phyloP scores from a whole-genome alignment of 306 rosid species.

The Trifolium fragiferum region DNA sequence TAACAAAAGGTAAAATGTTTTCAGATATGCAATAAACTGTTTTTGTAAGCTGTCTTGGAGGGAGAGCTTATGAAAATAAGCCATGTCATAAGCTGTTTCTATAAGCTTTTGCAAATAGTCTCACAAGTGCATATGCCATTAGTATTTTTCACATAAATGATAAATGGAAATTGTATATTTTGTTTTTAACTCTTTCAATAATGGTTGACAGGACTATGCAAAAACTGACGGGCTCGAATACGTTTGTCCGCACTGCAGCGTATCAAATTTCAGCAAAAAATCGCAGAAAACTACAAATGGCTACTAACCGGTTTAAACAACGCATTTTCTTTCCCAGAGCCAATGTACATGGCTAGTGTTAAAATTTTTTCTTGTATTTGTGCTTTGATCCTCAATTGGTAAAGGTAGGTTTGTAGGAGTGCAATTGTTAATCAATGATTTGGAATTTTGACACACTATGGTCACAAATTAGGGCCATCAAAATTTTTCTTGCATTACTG shows the following conservation, averaged over 20 bases:
- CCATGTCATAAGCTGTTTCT: not conserved
- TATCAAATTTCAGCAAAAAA: constrained; percentile 81
- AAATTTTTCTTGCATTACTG: constrained; percentile 19
- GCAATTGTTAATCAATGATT: constrained; percentile 33
- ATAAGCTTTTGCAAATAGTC: not conserved
- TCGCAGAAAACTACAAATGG: constrained; percentile 81
- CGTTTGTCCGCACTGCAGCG: constrained; percentile 91
- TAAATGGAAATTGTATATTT: not conserved
- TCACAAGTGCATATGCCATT: not conserved
- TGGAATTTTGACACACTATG: constrained; percentile 30
- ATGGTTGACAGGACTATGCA: constrained; percentile 82
- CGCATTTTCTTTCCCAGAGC: constrained; percentile 5
- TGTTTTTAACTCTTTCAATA: not conserved
- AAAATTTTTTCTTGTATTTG: constrained; percentile 26
- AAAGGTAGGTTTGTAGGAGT: constrained; percentile 40
- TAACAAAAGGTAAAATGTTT: too few species aligned
- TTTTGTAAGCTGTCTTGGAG: not conserved
- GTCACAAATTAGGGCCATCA: constrained; percentile 26
- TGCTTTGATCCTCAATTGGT: constrained; percentile 16
- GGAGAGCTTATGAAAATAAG: not conserved
- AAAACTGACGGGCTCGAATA: constrained; percentile 97
- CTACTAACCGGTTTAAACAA: constrained; percentile 33
- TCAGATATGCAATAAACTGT: not conserved
- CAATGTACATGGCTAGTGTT: constrained; percentile 43
- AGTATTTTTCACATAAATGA: constrained; percentile 4